These are phyloP conservation scores for Uncinocarpus reesii DNA, from an alignment of 2,329 filamentous ascomycete genomes.

Conservation along the genomic window DNA sequence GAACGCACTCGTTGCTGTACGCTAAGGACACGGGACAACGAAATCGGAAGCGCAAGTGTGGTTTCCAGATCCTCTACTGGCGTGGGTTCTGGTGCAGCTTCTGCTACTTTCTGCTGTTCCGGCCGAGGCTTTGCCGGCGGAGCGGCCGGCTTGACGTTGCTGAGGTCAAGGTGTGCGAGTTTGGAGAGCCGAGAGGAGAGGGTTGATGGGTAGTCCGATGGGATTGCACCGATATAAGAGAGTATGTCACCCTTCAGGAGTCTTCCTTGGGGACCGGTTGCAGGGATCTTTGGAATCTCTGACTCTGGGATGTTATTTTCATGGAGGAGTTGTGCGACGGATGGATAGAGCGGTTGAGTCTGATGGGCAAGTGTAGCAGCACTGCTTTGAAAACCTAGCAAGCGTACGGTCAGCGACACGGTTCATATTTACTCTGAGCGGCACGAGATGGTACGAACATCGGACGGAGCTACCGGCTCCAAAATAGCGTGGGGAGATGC, in stretches of 20 bases:
- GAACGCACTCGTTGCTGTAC: slow-evolving; percentile 71
- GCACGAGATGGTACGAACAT: background rate
- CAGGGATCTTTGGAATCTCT: slow-evolving; percentile 69
- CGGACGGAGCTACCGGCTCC: slow-evolving; percentile 1
- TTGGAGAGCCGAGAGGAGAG: slow-evolving; percentile 63
- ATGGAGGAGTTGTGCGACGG: slow-evolving; percentile 71
- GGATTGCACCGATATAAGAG: slow-evolving; percentile 72
- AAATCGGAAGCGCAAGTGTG: slow-evolving; percentile 62
- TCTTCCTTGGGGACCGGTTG: slow-evolving; percentile 77
- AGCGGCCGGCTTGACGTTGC: slow-evolving; percentile 79
- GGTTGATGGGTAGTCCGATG: slow-evolving; percentile 58
- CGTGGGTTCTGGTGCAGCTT: slow-evolving; percentile 21
- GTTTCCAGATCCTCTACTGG: slow-evolving; percentile 23
- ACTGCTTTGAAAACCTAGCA: background rate
- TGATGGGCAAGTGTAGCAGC: slow-evolving; percentile 15
- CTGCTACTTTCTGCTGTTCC: slow-evolving; percentile 17
- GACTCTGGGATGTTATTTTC: slow-evolving; percentile 65
- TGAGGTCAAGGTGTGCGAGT: slow-evolving; percentile 77
- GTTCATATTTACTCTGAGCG: background rate
- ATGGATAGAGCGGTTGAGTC: slow-evolving; percentile 52
- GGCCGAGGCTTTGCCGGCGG: slow-evolving; percentile 22
- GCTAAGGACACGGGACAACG: slow-evolving; percentile 65
- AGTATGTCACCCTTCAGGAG: slow-evolving; percentile 93
- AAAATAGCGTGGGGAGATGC: background rate
- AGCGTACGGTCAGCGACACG: background rate